Base-by-base conservation (phyloP, 2,329 filamentous ascomycete genomes). In the Trichoderma arundinaceum region DNA sequence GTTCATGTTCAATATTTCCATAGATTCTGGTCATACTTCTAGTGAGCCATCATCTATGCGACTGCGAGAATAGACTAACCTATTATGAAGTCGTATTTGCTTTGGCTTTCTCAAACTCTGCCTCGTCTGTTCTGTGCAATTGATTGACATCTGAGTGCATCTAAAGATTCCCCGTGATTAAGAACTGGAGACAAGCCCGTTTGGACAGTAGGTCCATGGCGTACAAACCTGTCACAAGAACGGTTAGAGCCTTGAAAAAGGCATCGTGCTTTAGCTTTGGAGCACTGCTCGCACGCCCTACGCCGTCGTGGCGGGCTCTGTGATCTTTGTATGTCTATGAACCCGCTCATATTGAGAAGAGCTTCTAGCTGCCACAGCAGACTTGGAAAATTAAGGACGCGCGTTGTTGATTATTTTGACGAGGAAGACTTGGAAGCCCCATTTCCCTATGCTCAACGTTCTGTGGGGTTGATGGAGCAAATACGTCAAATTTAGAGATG, bases 211-310 rank as follows among this genome's bases (percentile, higher is more conserved):
- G 22, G 22, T 28, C 22, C 22, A 28, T 28, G 22, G 8, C 9
- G 5, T n/a, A 3, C 8, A 7, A 4, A 53, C 49, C 49, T 53
- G 17, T 53, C 49, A 7, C 49, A 53, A 0, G 49, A 53, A 12
- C 22, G 12, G 33, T 38, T 15, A 5, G 49, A 53, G 15, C 7
- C 49, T 38, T 53, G 32, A 53, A 53, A 53, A 33, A 33, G 32
- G 32, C 49, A 53, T 5, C 49, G n/a, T 7, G 49, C 32, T 17
- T 53, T 53, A 4, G 49, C 49, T 38, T 53, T 53, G 28, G 32
- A 53, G 32, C 49, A 53, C 32, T 35, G 49, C n/a, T 53, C 49
- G 10, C 49, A 53, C 12, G 49, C 49, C n/a, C 49, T 35, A n/a
- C 49, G 49, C 10, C 32, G 49, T 7, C 49, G 49, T 32, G 49